Percentiles rank a stretch among this genome's conserved stretches.
These are phyloP conservation scores for Houttuynia cordata DNA, from an alignment of 164 flowering plant species.

Conservation along the genomic window DNA sequence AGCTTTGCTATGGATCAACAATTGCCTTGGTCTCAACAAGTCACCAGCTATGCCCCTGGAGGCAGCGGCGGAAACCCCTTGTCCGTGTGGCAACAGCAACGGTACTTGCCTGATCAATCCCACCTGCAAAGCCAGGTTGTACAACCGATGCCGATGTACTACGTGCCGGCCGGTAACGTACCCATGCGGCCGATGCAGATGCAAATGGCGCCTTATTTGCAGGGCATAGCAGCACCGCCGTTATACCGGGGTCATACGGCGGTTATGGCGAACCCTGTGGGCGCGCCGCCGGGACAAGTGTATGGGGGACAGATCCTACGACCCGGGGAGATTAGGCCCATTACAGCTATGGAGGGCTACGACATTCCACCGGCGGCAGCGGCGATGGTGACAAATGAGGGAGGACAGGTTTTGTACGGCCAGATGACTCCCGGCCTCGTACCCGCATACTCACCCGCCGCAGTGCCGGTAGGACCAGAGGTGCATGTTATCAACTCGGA, in stretches of 20 bases:
- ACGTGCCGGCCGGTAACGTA: conserved; percentile 30
- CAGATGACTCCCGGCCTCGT: conserved; percentile 24
- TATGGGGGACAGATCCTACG: conserved; percentile 12
- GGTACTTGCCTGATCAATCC: conserved; percentile 31
- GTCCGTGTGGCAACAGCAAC: conserved; percentile 18
- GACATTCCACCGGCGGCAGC: conserved; percentile 13
- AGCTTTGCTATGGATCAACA: neutral
- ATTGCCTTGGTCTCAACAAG: conserved; percentile 4
- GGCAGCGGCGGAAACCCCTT: conserved; percentile 18
- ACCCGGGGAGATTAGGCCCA: conserved; percentile 15
- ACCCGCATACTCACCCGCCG: conserved; percentile 27
- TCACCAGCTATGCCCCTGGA: conserved; percentile 19
- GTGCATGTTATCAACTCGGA: no score
- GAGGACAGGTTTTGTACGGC: conserved; percentile 37
- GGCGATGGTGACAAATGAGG: conserved; percentile 15
- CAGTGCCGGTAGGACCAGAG: conserved; percentile 19
- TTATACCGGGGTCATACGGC: conserved; percentile 19
- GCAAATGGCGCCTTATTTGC: conserved; percentile 28
- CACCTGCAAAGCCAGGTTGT: conserved; percentile 23
- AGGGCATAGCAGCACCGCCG: conserved; percentile 1
- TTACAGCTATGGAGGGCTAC: conserved; percentile 14
- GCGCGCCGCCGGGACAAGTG: conserved; percentile 33
- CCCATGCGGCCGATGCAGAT: conserved; percentile 32
- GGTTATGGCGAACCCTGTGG: conserved; percentile 20
- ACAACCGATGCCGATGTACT: conserved; percentile 50